Evolutionary conservation across 495 filamentous ascomycete species (phyloP), one percentile per base, ranked within the genome.

Genomic region (Neurospora sp.): DNA sequence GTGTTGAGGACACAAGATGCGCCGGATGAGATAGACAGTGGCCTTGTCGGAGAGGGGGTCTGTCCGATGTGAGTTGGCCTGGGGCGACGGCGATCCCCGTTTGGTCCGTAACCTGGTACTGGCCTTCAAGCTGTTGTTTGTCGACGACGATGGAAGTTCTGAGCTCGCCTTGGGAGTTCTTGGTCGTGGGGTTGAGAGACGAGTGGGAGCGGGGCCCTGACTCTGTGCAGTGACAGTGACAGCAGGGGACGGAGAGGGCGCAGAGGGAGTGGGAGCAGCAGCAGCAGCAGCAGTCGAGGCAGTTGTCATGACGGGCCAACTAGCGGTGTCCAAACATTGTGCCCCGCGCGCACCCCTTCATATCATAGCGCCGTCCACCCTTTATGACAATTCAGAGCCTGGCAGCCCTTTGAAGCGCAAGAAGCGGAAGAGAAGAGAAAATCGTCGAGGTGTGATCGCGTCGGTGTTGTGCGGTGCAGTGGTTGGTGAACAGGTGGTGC

Each of bases 21-120:
- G 83, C 35, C 86, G 84, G 78, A 88, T 84, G 40, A 89, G 80
- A 71, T 83, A 79, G 35, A 82, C 76, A 3, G 87, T 88, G 22
- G 86, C 82, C 72, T 80, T 84, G 76, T 88, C 86, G 31, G 86
- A 85, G 48, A 87, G 79, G 53, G 83, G 83, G 73, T 86, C 84
- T 42, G 69, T 70, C 77, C 68, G 27, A 77, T 68, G 38, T 76
- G 78, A 9, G 70, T 72, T 68, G 81, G 81, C 7, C 72, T 73
- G 38, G 75, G 72, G 70, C 81, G 80, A 61, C 79, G 83, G 48
- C 72, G 75, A 16, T 71, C 73, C 20, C 39, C 74, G 73, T 70
- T 68, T 75, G 31, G 40, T 73, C 59, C 71, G 44, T 59, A 53
- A 39, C 37, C 66, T 38, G 53, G 68, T 14, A 68, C 31, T 40